Conservation (phyloP, 75 land plant species). For the Azolla pinnata region DNA sequence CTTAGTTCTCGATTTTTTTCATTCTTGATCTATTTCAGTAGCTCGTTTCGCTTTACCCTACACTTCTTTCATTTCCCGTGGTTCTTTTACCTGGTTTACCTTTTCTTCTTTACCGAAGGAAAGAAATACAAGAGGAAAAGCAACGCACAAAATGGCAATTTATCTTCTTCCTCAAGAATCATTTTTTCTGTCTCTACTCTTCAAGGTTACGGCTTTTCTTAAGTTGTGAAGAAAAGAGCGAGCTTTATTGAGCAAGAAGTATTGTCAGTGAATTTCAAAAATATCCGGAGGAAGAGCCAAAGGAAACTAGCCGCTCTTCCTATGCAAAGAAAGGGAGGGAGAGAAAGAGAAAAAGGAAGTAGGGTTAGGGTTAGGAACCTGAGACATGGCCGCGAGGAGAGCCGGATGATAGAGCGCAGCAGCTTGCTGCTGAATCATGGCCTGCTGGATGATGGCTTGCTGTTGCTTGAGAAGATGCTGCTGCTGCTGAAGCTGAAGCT, state of each 20-base stretch:
- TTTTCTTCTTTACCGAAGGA: no score
- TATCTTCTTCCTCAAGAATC: no score
- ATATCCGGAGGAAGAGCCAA: no score
- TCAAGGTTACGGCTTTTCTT: not conserved
- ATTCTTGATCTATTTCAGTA: no score
- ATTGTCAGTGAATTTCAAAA: not conserved
- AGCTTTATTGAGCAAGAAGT: not conserved
- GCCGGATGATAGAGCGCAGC: conserved; percentile 76
- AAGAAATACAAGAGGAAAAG: no score
- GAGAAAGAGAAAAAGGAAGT: conserved; percentile 4
- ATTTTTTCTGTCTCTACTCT: not conserved
- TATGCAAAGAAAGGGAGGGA: not conserved
- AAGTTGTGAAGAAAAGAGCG: not conserved
- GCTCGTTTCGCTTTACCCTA: no score
- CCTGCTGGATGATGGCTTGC: conserved; percentile 81
- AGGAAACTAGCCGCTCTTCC: no score
- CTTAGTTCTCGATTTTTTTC: no score
- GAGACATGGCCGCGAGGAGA: conserved; percentile 59
- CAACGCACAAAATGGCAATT: no score
- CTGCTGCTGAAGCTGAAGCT: conserved; percentile 31
- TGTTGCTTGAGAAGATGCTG: conserved; percentile 47
- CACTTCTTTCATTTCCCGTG: no score
- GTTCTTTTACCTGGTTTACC: no score
- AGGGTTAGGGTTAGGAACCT: conserved; percentile 28
- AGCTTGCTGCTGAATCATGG: conserved; percentile 72